phyloP scores from a whole-genome alignment of 352 stramenopile genomes.

The Phytophthora melonis region DNA sequence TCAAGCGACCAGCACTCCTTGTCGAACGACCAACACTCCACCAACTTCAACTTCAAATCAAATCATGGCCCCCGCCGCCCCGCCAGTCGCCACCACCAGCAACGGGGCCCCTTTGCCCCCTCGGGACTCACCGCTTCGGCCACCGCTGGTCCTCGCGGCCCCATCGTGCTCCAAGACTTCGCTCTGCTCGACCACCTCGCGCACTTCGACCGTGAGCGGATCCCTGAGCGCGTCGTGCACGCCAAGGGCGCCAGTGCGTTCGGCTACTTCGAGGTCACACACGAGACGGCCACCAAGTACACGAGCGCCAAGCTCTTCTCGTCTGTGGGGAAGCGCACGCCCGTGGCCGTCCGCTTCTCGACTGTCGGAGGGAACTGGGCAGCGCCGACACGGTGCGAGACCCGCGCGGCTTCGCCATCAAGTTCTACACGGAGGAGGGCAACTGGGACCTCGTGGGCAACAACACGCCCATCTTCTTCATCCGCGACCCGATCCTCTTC shows the following conservation, averaged over 20 bases:
- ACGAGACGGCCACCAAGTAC: constrained; percentile 52
- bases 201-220: constrained; percentile 93
- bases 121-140: constrained; percentile 76
- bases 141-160: constrained; percentile 67
- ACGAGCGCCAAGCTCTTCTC: constrained; percentile 88
- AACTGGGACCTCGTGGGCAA: constrained; percentile 95
- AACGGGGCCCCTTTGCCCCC: constrained; percentile 65
- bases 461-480: constrained; percentile 96
- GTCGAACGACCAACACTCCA: neutral
- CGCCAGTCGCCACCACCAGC: constrained; percentile 47
- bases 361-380: constrained; percentile 83
- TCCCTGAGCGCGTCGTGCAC: constrained; percentile 93
- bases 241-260: constrained; percentile 91
- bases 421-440: constrained; percentile 95
- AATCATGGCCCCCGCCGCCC: neutral
- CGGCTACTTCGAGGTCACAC: constrained; percentile 92
- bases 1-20: neutral
- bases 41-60: neutral
- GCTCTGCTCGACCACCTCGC: constrained; percentile 89
- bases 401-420: constrained; percentile 92
- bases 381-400: constrained; percentile 90
- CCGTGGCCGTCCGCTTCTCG: constrained; percentile 87
- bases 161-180: constrained; percentile 86
- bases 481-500: constrained; percentile 93
- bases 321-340: constrained; percentile 83